Evolutionary conservation across 108 stramenopile genomes (phyloP), one percentile per base, ranked within the genome.

Genomic region (Schizochytrium sp.): DNA sequence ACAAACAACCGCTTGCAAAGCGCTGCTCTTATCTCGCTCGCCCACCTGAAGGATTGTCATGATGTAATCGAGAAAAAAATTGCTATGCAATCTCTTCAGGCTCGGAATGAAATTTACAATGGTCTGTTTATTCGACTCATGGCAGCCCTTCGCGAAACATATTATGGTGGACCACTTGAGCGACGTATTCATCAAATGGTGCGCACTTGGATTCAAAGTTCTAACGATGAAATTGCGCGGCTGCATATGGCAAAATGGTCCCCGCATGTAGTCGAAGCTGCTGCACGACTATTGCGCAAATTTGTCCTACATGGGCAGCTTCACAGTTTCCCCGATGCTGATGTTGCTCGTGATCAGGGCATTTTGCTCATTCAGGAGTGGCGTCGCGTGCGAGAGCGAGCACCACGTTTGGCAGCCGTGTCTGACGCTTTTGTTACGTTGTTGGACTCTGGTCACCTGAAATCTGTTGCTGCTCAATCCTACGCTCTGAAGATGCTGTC

Each of bases 401-500:
- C 53, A n/a, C 47, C 53, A 53, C 76, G 76, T 40, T 38, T 55
- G 38, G 47, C 76, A n/a, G 53, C 47, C 17, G 53, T 83, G 15
- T 55, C 76, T 5, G 76, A 83, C 5, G 76, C 76, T 42, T 83
- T 83, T 55, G 53, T 83, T 10, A 55, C 53, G 28, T 55, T 83
- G 50, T 40, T 83, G 53, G 53, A 83, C 76, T 83, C 76, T 47
- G 76, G 76, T 3, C 76, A 83, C 28, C 76, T 83, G 38, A 83
- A 83, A 40, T 55, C 50, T 5, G 47, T 83, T 2, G 76, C 49
- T 38, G 76, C 76, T 17, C 76, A 83, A 28, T 83, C 76, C 38
- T 83, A 38, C 40, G 76, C 76, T 13, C 76, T 83, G n/a, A 50
- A 83, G 47, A 42, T 83, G 76, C 76, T 83, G 50, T 83, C 76